Conservation (phyloP, 169 alveolate genomes). For the Cryptosporidium sp. region DNA sequence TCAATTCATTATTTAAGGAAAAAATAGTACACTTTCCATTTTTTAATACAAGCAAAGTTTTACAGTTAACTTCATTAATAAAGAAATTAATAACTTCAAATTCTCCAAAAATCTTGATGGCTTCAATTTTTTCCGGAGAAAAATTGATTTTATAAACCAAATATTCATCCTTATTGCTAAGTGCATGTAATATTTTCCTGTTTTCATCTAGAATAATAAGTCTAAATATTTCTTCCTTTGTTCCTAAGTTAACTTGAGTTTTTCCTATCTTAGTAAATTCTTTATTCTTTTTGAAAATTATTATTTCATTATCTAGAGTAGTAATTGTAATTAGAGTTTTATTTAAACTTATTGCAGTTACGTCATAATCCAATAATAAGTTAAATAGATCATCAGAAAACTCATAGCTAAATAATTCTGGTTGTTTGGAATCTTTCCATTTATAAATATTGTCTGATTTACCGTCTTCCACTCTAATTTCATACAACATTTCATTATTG, state of each 20-base stretch:
- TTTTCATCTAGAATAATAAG: neutral
- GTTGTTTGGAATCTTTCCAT: neutral
- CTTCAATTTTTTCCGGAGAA: neutral
- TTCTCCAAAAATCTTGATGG: neutral
- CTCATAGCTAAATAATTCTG: conserved; percentile 9
- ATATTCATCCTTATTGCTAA: conserved; percentile 27
- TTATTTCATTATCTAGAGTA: conserved; percentile 17
- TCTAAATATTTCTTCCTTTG: conserved; percentile 1
- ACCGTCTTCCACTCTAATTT: conserved; percentile 30
- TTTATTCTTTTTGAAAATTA: conserved; percentile 12
- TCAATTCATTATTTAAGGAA: neutral
- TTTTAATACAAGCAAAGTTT: neutral
- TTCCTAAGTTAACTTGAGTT: neutral
- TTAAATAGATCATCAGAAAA: conserved; percentile 22
- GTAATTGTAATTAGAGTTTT: neutral
- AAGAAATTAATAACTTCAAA: conserved; percentile 1
- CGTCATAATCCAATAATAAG: conserved; percentile 10
- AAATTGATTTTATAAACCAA: conserved; percentile 2
- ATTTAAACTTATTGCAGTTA: conserved; percentile 14
- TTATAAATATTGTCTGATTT: neutral
- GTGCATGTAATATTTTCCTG: conserved; percentile 6
- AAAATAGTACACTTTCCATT: conserved; percentile 1
- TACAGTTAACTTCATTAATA: neutral
- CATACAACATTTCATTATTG: conserved; percentile 49
- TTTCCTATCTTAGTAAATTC: conserved; percentile 1